These are phyloP conservation scores for Scenedesmus sp. DNA, from an alignment of 163 green algal genomes.

Conservation along the genomic window DNA sequence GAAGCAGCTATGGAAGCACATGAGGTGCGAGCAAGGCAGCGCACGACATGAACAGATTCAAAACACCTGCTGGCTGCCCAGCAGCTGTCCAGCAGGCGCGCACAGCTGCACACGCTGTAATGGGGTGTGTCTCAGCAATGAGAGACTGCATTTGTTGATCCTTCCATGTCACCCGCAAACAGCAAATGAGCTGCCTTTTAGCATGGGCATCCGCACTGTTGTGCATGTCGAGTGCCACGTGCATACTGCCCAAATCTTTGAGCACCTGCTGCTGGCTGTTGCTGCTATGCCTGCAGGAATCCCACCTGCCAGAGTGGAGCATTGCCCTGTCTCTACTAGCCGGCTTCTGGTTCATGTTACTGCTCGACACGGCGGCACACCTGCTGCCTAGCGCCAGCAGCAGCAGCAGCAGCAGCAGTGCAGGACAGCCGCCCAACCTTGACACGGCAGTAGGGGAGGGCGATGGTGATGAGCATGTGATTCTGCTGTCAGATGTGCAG, in stretches of 20 bases:
- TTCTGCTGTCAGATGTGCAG: conserved; percentile 1
- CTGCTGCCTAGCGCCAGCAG: neutral
- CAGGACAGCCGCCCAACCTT: neutral
- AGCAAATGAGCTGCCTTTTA: no score
- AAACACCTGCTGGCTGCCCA: no score
- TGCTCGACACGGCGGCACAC: conserved; percentile 69
- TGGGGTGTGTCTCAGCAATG: no score
- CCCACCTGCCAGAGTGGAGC: conserved; percentile 54
- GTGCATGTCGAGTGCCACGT: no score
- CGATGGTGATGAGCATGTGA: conserved; percentile 19
- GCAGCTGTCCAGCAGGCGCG: no score
- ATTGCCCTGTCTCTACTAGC: conserved; percentile 64
- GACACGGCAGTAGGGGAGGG: neutral
- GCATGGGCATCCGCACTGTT: no score
- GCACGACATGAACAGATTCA: no score
- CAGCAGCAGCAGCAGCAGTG: conserved; percentile 39
- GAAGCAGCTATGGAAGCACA: neutral
- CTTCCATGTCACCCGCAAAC: no score
- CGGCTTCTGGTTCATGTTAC: conserved; percentile 82
- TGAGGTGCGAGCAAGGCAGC: neutral
- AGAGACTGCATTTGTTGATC: neutral
- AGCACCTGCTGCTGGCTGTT: neutral
- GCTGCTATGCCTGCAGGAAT: neutral
- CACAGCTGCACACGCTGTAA: no score
- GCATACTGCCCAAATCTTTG: neutral